phyloP scores from a whole-genome alignment of 2,329 filamentous ascomycete genomes.

The Fusarium nanum region DNA sequence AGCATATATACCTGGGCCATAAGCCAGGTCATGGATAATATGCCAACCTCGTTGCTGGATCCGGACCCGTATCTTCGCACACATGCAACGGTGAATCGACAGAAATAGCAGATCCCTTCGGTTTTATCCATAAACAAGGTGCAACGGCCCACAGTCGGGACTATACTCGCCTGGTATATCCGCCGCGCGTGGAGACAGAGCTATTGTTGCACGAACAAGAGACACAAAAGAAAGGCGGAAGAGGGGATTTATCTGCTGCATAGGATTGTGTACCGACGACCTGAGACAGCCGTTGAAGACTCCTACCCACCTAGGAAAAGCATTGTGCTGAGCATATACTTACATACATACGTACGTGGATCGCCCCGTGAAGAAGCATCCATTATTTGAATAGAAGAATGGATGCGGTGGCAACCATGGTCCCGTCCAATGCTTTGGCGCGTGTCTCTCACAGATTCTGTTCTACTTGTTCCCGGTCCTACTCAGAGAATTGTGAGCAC shows the following conservation, averaged over 20 bases:
- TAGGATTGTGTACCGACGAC: conserved; percentile 41
- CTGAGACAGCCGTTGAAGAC: conserved; percentile 41
- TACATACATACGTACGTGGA: conserved; percentile 44
- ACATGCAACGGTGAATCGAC: conserved; percentile 17
- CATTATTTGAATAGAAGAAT: conserved; percentile 20
- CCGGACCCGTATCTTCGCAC: conserved; percentile 7
- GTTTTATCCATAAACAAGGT: conserved; percentile 26
- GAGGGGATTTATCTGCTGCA: conserved; percentile 31
- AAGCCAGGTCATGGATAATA: conserved; percentile 31
- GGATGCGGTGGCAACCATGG: conserved; percentile 33
- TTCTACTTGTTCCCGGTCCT: background rate
- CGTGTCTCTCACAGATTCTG: conserved; percentile 7
- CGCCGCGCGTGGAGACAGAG: conserved; percentile 32
- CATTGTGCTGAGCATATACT: conserved; percentile 43
- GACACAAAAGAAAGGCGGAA: conserved; percentile 25
- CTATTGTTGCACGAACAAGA: conserved; percentile 37
- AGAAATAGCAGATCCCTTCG: conserved; percentile 32
- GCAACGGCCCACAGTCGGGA: conserved; percentile 15
- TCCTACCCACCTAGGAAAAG: conserved; percentile 22
- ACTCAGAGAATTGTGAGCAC: background rate
- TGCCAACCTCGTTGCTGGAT: conserved; percentile 12
- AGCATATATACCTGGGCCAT: conserved; percentile 32
- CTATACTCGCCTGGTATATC: conserved; percentile 23
- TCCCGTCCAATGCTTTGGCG: conserved; percentile 9
- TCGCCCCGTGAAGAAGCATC: conserved; percentile 26